Percentiles rank a stretch among this genome's conserved stretches.
These are phyloP conservation scores for Xylaria telfairii DNA, from an alignment of 495 filamentous ascomycete genomes.

Conservation along the genomic window DNA sequence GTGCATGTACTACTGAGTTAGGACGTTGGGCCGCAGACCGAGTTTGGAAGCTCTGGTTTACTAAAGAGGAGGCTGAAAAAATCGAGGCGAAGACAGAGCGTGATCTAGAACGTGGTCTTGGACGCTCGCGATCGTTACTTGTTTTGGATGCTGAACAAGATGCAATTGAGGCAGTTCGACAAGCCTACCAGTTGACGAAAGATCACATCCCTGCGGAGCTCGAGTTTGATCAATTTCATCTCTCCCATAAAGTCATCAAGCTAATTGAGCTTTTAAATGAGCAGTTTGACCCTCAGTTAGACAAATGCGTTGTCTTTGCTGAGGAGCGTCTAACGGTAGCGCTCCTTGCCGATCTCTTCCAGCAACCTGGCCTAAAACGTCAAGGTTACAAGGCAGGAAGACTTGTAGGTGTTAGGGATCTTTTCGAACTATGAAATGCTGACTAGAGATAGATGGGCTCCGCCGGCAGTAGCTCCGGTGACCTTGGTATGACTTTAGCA, in stretches of 20 bases:
- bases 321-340: slow-evolving; percentile 77
- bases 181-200: slow-evolving; percentile 64
- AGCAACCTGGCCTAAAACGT: slow-evolving; percentile 56
- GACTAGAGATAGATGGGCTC: slow-evolving; percentile 42
- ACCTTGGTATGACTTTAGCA: slow-evolving; percentile 62
- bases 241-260: slow-evolving; percentile 76
- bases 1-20: slow-evolving; percentile 67
- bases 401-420: slow-evolving; percentile 60
- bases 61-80: slow-evolving; percentile 67
- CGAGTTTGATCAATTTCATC: slow-evolving; percentile 41
- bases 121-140: slow-evolving; percentile 34
- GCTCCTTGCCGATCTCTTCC: slow-evolving; percentile 70
- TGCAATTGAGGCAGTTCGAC: slow-evolving; percentile 61
- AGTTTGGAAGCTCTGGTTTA: slow-evolving; percentile 76
- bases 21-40: slow-evolving; percentile 88
- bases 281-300: slow-evolving; percentile 59
- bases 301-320: slow-evolving; percentile 88
- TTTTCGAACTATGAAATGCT: neutral
- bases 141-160: slow-evolving; percentile 48
- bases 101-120: slow-evolving; percentile 51
- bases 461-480: slow-evolving; percentile 44
- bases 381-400: slow-evolving; percentile 67
- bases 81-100: slow-evolving; percentile 64
- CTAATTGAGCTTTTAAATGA: slow-evolving; percentile 63
- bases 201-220: slow-evolving; percentile 56